phyloP scores from a whole-genome alignment of 352 stramenopile species.

The Globisporangium nunn region DNA sequence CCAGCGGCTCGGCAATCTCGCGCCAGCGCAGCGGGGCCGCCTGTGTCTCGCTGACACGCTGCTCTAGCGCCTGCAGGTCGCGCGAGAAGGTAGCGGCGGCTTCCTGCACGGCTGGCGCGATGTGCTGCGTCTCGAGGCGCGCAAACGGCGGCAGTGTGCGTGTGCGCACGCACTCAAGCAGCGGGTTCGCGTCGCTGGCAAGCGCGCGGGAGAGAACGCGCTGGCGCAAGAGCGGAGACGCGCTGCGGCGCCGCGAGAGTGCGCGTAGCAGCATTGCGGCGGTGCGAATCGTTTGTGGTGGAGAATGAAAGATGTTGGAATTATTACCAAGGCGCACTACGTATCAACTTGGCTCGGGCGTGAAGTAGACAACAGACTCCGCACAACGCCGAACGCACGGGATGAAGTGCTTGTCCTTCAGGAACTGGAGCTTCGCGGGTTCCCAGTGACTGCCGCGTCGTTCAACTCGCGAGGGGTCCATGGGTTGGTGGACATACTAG shows the following conservation, averaged over 20 bases:
- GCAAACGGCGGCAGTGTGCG: conserved; percentile 65
- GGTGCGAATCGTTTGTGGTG: too few relatives aligned
- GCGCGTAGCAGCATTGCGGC: neutral
- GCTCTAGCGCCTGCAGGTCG: conserved; percentile 43
- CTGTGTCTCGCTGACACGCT: conserved; percentile 15
- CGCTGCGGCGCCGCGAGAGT: neutral
- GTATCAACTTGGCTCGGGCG: neutral
- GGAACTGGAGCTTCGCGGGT: neutral
- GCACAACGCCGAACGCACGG: neutral
- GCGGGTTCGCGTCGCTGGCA: conserved; percentile 23
- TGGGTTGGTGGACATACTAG: too few relatives aligned
- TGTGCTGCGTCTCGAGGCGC: conserved; percentile 48
- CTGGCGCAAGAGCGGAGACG: neutral
- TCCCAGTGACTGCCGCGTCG: too few relatives aligned
- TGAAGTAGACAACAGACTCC: too few relatives aligned
- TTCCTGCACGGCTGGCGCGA: conserved; percentile 48
- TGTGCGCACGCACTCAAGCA: conserved; percentile 48
- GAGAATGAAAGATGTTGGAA: neutral
- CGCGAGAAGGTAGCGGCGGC: conserved; percentile 42
- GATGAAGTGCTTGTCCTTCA: neutral
- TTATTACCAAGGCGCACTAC: neutral
- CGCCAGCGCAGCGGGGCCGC: conserved; percentile 52
- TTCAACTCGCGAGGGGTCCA: too few relatives aligned
- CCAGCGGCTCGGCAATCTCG: conserved; percentile 88
- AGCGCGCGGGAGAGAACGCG: conserved; percentile 1